phyloP scores from a whole-genome alignment of 2,329 filamentous ascomycete species.

The Cercospora berteroae region DNA sequence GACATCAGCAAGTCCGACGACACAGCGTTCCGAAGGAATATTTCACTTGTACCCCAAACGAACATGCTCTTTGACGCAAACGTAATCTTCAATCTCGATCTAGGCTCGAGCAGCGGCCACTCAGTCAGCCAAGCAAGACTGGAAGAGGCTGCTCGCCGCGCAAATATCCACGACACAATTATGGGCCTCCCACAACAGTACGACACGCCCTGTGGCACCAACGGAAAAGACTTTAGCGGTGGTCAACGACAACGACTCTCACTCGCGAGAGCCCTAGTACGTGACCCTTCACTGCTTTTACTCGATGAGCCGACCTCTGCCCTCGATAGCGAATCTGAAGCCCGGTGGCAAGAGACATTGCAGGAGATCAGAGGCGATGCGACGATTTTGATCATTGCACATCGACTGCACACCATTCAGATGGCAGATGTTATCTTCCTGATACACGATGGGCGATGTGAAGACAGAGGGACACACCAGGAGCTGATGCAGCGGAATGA shows the following conservation, averaged over 20 bases:
- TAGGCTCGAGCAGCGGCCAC: slow-evolving; percentile 42
- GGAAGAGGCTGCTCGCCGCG: slow-evolving; percentile 62
- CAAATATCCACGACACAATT: slow-evolving; percentile 70
- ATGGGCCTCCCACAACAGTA: slow-evolving; percentile 63
- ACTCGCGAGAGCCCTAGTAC: slow-evolving; percentile 43
- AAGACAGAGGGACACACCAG: slow-evolving; percentile 41
- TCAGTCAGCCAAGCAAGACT: slow-evolving; percentile 48
- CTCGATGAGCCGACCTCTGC: slow-evolving; percentile 46
- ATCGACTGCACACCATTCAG: slow-evolving; percentile 43
- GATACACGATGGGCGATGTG: slow-evolving; percentile 39
- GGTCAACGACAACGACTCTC: slow-evolving; percentile 44
- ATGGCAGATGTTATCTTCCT: slow-evolving; percentile 42
- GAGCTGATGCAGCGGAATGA: slow-evolving; percentile 40
- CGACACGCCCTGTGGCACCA: slow-evolving; percentile 51
- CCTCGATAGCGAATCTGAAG: slow-evolving; percentile 45
- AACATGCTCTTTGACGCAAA: slow-evolving; percentile 69
- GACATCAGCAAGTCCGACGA: slow-evolving; percentile 57
- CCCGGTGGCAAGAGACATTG: slow-evolving; percentile 40
- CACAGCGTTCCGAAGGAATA: slow-evolving; percentile 56
- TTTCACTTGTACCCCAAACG: slow-evolving; percentile 70
- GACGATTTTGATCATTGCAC: slow-evolving; percentile 48
- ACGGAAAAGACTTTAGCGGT: slow-evolving; percentile 43
- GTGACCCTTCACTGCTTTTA: slow-evolving; percentile 42
- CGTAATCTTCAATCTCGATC: slow-evolving; percentile 54
- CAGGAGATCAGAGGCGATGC: slow-evolving; percentile 33